Evolutionary conservation across 768 basidiomycete genomes (phyloP), one percentile per base, ranked within the genome.

Genomic region (Mycena pura): DNA sequence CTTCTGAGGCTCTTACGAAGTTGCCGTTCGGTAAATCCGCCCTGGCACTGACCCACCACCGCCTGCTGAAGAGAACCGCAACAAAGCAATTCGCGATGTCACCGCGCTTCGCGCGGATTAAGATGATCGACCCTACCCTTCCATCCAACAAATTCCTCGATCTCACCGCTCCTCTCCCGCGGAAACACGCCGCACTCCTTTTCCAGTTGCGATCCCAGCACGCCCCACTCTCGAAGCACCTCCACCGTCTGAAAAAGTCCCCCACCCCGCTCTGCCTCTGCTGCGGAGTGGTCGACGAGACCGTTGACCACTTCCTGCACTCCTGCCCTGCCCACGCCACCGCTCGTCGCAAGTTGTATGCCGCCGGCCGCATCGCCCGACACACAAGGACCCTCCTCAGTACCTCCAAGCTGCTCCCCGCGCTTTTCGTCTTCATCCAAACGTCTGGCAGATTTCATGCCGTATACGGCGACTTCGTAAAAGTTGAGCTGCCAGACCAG

Each of bases 201-300:
- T 54, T 54, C 31, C 52, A 54, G 22, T 41, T 54, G 0, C 52
- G 41, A n/a, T n/a, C n/a, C n/a, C n/a, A n/a, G n/a, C n/a, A n/a
- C n/a, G n/a, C n/a, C n/a, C n/a, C n/a, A n/a, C 21, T 32, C 52
- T 8, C 52, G 44, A 10, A 31, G 11, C 51, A 53, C 27, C 51
- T 53, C 1, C 25, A 31, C 28, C 17, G 28, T 1, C 27, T 53
- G 3, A 41, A 40, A 0, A 53, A 41, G 9, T 21, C 40, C 0
- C 27, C n/a, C 4, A 11, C 40, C 9, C 39, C 51, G 9, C n/a
- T 5, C 0, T 53, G 51, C 11, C 38, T 27, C 2, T 43, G 28
- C 19, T 53, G 51, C 10, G 40, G 40, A 11, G 3, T 21, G 17
- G n/a, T 15, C 19, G 39, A 40, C 27, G 40, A n/a, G n/a, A n/a